These are phyloP conservation scores for Coemansia sp. DNA, from an alignment of 192 early-diverging fungal genomes.

Conservation along the genomic window DNA sequence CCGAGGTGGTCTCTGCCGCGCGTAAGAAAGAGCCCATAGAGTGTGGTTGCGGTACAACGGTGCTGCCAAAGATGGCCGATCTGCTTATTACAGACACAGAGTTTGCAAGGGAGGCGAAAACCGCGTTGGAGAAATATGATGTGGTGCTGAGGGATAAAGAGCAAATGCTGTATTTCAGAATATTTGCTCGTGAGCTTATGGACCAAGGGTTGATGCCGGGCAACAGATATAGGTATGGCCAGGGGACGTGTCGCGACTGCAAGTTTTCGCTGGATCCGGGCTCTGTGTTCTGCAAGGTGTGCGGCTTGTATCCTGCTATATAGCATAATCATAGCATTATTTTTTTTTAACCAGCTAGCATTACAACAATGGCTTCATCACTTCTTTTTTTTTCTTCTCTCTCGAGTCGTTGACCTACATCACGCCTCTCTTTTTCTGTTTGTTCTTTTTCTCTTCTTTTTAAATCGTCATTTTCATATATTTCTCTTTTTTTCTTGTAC, in stretches of 20 bases:
- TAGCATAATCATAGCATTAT: too few species aligned
- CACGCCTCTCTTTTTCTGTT: too few species aligned
- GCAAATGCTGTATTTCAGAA: conserved; percentile 62
- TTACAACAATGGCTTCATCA: too few species aligned
- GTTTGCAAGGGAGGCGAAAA: conserved; percentile 26
- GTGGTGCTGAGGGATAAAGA: conserved; percentile 64
- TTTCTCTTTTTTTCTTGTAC: neutral
- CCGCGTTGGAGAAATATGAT: conserved; percentile 45
- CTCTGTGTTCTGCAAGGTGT: conserved; percentile 64
- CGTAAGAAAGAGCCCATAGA: conserved; percentile 71
- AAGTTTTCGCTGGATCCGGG: conserved; percentile 58
- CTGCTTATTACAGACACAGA: conserved; percentile 14
- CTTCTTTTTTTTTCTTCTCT: too few species aligned
- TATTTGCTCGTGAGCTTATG: conserved; percentile 56
- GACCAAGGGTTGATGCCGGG: conserved; percentile 10
- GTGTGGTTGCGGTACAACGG: conserved; percentile 60
- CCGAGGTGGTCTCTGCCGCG: conserved; percentile 60
- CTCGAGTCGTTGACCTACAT: too few species aligned
- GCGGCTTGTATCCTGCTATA: conserved; percentile 64
- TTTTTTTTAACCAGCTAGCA: too few species aligned
- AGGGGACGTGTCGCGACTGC: conserved; percentile 62
- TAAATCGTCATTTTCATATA: too few species aligned
- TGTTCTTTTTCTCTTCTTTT: neutral
- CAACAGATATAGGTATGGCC: conserved; percentile 17
- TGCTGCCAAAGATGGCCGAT: conserved; percentile 55